phyloP scores from a whole-genome alignment of 208 protist genomes.

The Leishmania tropica region DNA sequence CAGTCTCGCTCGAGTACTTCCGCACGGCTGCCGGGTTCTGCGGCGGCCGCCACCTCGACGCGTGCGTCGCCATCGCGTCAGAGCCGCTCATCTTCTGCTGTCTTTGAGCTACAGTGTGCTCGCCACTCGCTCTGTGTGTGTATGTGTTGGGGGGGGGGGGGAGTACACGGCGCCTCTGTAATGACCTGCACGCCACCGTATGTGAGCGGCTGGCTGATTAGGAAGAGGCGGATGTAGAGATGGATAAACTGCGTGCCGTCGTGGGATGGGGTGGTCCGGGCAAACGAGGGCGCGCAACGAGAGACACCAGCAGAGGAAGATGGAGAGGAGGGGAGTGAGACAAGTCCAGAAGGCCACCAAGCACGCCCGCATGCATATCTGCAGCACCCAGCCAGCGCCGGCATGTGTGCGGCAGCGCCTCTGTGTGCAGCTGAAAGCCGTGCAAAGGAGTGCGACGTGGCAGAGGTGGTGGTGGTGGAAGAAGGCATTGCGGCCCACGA shows the following conservation, averaged over 20 bases:
- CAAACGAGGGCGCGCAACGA: neutral
- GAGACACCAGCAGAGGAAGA: neutral
- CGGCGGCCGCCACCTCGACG: conserved; percentile 17
- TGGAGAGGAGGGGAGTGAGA: neutral
- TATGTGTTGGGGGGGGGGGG: neutral
- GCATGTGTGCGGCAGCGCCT: neutral
- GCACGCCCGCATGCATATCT: neutral
- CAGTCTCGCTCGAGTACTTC: conserved; percentile 19
- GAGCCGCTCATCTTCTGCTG: neutral
- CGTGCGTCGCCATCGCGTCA: conserved; percentile 13
- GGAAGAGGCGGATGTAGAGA: neutral
- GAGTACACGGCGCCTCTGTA: neutral
- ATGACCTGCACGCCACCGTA: neutral
- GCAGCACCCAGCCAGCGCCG: neutral
- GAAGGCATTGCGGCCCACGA: neutral
- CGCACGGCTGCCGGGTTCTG: conserved; percentile 18
- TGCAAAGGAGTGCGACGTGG: neutral
- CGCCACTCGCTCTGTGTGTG: neutral
- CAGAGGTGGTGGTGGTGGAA: neutral
- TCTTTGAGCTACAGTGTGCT: neutral
- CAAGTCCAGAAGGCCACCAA: neutral
- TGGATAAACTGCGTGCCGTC: neutral
- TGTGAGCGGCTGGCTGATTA: neutral
- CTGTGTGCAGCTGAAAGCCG: neutral
- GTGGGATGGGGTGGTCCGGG: neutral